A percentile compares a stretch with the other conserved stretches of the same genome.
phyloP scores from a whole-genome alignment of 352 stramenopile species.

The Phytophthora pinifolia region DNA sequence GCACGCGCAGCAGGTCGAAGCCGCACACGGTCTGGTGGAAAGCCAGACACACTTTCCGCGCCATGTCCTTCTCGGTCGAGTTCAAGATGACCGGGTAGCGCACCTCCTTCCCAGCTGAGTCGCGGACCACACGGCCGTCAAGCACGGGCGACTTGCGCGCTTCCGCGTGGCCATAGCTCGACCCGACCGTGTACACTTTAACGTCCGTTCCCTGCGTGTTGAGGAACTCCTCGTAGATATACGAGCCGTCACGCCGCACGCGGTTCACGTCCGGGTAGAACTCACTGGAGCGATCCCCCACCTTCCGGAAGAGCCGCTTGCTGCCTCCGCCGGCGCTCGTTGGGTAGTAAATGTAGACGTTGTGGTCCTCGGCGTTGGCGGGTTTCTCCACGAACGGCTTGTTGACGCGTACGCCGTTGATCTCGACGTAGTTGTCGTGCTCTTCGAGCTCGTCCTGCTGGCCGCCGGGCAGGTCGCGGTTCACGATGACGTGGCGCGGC shows the following conservation, averaged over 20 bases:
- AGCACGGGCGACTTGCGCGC: constrained; percentile 98
- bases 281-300: constrained; percentile 91
- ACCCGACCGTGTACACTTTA: constrained; percentile 99
- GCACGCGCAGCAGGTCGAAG: constrained; percentile 97
- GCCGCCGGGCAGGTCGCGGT: constrained; percentile 86
- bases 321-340: constrained; percentile 96
- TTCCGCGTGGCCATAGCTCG: constrained; percentile 99
- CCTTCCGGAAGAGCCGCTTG: constrained; percentile 99
- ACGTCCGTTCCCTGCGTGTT: constrained; percentile 99
- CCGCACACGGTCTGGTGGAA: constrained; percentile 99
- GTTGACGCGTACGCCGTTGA: constrained; percentile 96
- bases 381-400: constrained; percentile 99
- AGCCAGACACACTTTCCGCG: constrained; percentile 90
- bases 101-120: constrained; percentile 98
- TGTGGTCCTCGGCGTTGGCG: constrained; percentile 99
- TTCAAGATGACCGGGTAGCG: constrained; percentile 99
- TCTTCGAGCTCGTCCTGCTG: constrained; percentile 72
- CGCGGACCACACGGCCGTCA: constrained; percentile 93
- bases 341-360: constrained; percentile 99
- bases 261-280: constrained; percentile 98
- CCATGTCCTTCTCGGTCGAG: constrained; percentile 98
- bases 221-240: constrained; percentile 99
- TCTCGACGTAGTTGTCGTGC: constrained; percentile 80
- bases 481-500: constrained; percentile 95
- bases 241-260: constrained; percentile 94